Evolutionary conservation across 495 filamentous ascomycete genomes (phyloP), one percentile per base, ranked within the genome.

Genomic region (Xylaria acuta): DNA sequence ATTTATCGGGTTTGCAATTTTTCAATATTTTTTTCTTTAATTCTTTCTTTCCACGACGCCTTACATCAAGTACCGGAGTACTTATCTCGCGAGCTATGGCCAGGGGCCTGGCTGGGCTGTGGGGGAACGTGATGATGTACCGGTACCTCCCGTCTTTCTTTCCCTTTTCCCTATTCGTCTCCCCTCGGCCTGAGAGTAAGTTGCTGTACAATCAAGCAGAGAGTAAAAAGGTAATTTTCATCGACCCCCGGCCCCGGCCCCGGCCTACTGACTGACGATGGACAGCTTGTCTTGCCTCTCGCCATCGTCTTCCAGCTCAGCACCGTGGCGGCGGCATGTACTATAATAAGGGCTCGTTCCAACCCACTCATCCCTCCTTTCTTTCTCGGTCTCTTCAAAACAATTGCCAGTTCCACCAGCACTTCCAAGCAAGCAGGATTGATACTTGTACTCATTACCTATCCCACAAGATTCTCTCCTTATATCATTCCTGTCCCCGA

Each of bases 271-370:
- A 53, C 59, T 47, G 45, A 47, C 45, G 45, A 72, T 72, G 47
- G 70, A 60, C 51, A 56, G 27, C 18, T 70, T 32, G 56, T 49
- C 54, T 22, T 32, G 40, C 62, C 60, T 66, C 70, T 56, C 60
- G 54, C 64, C 70, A 67, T 72, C 62, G 53, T 40, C 70, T 22
- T 67, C 16, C 47, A 58, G 53, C 69, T 54, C 59, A 45, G 25
- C 70, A 72, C 62, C 32, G 16, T 56, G n/a, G 45, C 45, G 2
- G 4, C n/a, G 18, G 25, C 41, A 38, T 14, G 36, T 64, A 64
- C 14, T 72, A 72, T 71, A 71, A 71, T 43, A 66, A 58, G 63
- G 70, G 32, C 60, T 49, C 20, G 36, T 64, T n/a, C 70, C 70
- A 60, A 49, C 70, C 63, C 69, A 56, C 41, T 51, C 18, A 18